Conservation (phyloP, 2,329 filamentous ascomycete species). For the Geoglossum cookeanum region DNA sequence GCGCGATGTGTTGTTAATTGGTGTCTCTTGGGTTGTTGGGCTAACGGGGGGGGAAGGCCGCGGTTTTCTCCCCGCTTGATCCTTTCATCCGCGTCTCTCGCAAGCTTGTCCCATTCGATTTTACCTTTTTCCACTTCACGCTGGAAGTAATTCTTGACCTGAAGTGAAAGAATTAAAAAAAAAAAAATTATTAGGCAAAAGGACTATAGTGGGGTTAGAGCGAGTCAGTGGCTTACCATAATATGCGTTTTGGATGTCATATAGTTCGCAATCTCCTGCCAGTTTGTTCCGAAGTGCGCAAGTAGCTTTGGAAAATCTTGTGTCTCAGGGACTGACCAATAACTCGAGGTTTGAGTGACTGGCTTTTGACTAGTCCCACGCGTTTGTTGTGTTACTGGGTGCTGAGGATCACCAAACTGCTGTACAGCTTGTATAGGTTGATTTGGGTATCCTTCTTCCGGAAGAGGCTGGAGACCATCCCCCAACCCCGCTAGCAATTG, state of each 20-base stretch:
- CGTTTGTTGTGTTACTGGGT: constrained; percentile 7
- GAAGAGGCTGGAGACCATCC: constrained; percentile 1
- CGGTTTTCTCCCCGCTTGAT: constrained; percentile 25
- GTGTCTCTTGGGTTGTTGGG: constrained; percentile 25
- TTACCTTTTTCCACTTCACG: constrained; percentile 25
- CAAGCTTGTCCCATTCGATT: constrained; percentile 24
- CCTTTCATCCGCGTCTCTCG: constrained; percentile 24
- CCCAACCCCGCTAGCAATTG: constrained; percentile 8
- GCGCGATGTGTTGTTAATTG: constrained; percentile 24
- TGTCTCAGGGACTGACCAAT: constrained; percentile 32
- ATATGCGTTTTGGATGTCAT: constrained; percentile 33
- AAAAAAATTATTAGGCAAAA: background rate
- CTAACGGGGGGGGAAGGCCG: constrained; percentile 24
- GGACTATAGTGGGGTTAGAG: background rate
- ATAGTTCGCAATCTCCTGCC: constrained; percentile 27
- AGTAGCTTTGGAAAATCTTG: constrained; percentile 27
- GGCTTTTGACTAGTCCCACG: constrained; percentile 6
- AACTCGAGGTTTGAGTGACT: constrained; percentile 27
- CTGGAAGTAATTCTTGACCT: constrained; percentile 32
- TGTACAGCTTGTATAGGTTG: constrained; percentile 5
- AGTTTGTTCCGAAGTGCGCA: constrained; percentile 28
- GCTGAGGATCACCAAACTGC: constrained; percentile 2
- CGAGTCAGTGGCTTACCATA: constrained; percentile 22
- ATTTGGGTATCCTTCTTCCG: background rate
- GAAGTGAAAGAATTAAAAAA: background rate